These are phyloP conservation scores for Chenopodium berlandieri DNA, from an alignment of 148 eudicot species.

Conservation along the genomic window DNA sequence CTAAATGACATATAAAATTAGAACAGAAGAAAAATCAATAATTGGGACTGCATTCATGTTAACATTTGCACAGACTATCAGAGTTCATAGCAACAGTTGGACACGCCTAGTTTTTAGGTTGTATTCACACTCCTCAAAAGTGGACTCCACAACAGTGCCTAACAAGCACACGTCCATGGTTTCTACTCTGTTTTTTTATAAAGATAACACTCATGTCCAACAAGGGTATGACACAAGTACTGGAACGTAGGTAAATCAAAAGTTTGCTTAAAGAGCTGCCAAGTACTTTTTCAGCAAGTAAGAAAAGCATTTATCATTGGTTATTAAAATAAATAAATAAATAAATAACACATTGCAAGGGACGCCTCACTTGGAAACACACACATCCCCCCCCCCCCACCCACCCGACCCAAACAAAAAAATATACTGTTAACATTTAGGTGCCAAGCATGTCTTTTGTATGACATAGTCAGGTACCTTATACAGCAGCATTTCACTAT, in stretches of 20 bases:
- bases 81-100: neutral
- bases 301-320: neutral
- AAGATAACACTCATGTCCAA: neutral
- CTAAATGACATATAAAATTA: neutral
- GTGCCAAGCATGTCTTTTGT: neutral
- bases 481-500: slow-evolving; percentile 97
- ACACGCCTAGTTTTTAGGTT: too few relatives aligned
- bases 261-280: neutral
- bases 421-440: neutral
- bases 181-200: neutral
- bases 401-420: neutral
- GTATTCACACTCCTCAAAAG: neutral
- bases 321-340: neutral
- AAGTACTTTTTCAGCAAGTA: neutral
- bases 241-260: neutral
- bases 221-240: neutral
- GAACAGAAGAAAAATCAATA: neutral
- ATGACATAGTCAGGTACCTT: slow-evolving; percentile 45
- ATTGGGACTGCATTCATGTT: neutral
- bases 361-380: neutral
- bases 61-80: neutral
- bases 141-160: neutral
- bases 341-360: neutral
- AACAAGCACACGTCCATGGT: neutral
- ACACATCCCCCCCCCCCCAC: neutral